Base-by-base conservation (phyloP, 1,139 yeast species). In the Suhomyces yuchorum region DNA sequence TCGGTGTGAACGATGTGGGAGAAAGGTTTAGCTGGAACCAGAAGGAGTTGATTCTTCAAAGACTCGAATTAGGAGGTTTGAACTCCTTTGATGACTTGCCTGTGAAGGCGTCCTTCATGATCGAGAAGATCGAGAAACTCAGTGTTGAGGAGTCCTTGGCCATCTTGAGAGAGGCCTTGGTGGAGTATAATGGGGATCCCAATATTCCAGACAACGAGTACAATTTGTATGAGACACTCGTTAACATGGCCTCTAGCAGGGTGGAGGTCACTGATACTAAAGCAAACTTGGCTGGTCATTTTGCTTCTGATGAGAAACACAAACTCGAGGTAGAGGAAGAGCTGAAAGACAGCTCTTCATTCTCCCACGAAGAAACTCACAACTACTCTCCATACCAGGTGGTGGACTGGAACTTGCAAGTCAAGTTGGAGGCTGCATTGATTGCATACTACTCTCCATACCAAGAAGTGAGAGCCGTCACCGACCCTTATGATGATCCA, bases 401-500 rank as follows among this genome's bases (percentile, higher is more conserved):
- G 8, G 37, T 44, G 11, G 60, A 58, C 40, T 58, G 61, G 62
- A 38, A 37, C n/a, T 49, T 59, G 11, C 60, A 57, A 44, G 55
- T 50, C 2, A 52, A 54, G 26, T 37, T 53, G 19, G 62, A 60
- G 39, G 63, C 62, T 11, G 56, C 56, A 3, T 46, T 82, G 43
- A 65, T 78, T 46, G 70, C 77, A 40, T 82, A 69, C 59, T 78
- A 76, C 60, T 82, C 86, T 1, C 85, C 87, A 1, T 84, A 84
- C 60, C 80, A 85, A 3, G 87, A 83, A 61, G 86, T 84, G 6
- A 71, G 89, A 52, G 73, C 87, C 6, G 78, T 81, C 28, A 70
- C 82, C 24, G 77, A 75, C 42, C 80, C 83, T 15, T 64, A 62
- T 39, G 86, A 82, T 57, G 84, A 81, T 54, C 75, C 77, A 2